Evolutionary conservation across 2,329 filamentous ascomycete genomes (phyloP), one percentile per base, ranked within the genome.

Genomic region (Xylariaceae sp.): DNA sequence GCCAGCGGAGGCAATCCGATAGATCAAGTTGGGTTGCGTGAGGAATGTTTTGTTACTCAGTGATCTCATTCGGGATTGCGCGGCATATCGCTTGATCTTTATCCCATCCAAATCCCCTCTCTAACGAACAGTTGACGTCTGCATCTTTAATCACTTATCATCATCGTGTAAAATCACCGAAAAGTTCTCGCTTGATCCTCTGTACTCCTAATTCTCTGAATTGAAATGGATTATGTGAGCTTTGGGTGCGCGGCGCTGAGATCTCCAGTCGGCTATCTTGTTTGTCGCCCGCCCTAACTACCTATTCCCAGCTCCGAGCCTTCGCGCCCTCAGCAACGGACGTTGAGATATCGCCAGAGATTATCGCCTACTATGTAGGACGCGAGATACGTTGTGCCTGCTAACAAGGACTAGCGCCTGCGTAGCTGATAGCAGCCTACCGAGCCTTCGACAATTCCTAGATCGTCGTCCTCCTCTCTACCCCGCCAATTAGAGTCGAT

Each of bases 31-130:
- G 56, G 37, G 47, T 50, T 50, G 37, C 45, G 27, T 23, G 33
- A 43, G 30, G 32, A 36, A 24, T 21, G 13, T 37, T 39, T 40
- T 37, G 41, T 53, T 23, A 36, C 36, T 42, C 43, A 10, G 37
- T 36, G 26, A 40, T 13, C 24, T 45, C 42, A 33, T 32, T 39
- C 55, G 52, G 56, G 55, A 60, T 52, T 57, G 41, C 57, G 53
- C n/a, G n/a, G n/a, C n/a, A n/a, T 26, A 16, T 18, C 18, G 33
- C 33, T 39, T 40, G 35, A 35, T 23, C 32, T 46, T 27, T 36
- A 10, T 27, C 26, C 27, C 11, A 6, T 43, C 36, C 29, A 24
- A 46, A 29, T 30, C 6, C 32, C 29, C 8, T 20, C 23, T 36
- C 21, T 27, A 37, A 21, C 51, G 33, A n/a, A 51, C 36, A 39